phyloP scores from a whole-genome alignment of 1,139 yeast genomes.

The Chernovozyma sophiae-reginae region DNA sequence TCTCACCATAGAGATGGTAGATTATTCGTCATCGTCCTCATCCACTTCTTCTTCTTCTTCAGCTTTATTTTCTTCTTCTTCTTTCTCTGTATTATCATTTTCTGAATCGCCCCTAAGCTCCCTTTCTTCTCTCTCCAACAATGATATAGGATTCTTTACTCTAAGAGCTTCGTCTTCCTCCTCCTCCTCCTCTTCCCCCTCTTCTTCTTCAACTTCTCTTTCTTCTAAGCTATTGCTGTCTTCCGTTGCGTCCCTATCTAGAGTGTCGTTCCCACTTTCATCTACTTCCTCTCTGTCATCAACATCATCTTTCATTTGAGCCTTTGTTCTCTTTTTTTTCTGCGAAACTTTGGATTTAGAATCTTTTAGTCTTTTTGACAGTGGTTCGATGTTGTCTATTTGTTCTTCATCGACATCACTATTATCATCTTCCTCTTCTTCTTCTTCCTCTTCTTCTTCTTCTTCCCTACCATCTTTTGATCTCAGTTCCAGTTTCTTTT shows the following conservation, averaged over 20 bases:
- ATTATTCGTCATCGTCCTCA: background rate
- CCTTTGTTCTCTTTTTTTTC: too few relatives aligned
- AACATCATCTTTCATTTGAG: too few relatives aligned
- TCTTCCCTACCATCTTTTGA: slow-evolving; percentile 4
- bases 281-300: too few relatives aligned
- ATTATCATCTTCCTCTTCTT: slow-evolving; percentile 9
- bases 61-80: slow-evolving; percentile 8
- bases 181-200: slow-evolving; percentile 10
- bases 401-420: slow-evolving; percentile 12
- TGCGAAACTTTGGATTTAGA: too few relatives aligned
- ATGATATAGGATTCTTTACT: slow-evolving; percentile 20
- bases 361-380: slow-evolving; percentile 7
- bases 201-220: slow-evolving; percentile 13
- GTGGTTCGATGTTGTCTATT: slow-evolving; percentile 12
- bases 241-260: slow-evolving; percentile 8
- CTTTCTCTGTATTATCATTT: slow-evolving; percentile 2
- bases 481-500: slow-evolving; percentile 37
- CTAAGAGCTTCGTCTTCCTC: slow-evolving; percentile 10
- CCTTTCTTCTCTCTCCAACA: slow-evolving; percentile 16
- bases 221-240: slow-evolving; percentile 10
- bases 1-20: too few relatives aligned
- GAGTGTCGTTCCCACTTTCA: too few relatives aligned
- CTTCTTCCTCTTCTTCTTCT: slow-evolving; percentile 11
- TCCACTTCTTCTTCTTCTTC: slow-evolving; percentile 14
- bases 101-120: slow-evolving; percentile 14